Evolutionary conservation across 2,329 filamentous ascomycete genomes (phyloP).

Genomic region (Fusarium torreyae): DNA sequence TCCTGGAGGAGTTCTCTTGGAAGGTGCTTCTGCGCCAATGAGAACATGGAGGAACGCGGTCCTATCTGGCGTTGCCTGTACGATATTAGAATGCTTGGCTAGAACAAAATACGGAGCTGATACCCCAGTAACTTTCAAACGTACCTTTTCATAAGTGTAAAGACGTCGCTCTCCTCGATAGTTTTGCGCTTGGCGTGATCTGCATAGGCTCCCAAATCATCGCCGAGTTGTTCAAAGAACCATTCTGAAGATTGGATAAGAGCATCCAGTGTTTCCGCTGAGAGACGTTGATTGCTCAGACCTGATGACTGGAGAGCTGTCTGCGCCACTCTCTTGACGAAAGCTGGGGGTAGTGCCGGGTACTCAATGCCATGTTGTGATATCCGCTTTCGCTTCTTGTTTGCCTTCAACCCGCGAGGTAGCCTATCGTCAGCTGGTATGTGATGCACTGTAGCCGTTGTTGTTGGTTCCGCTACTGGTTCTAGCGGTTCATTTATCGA

Average conservation of each 20-base stretch:
- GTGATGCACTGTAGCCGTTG: conserved; percentile 11
- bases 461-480: conserved; percentile 25
- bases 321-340: conserved; percentile 81
- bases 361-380: conserved; percentile 83
- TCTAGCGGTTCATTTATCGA: conserved; percentile 42
- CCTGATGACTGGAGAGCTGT: conserved; percentile 79
- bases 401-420: conserved; percentile 39
- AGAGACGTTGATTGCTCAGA: conserved; percentile 77
- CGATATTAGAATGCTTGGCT: conserved; percentile 50
- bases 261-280: conserved; percentile 79
- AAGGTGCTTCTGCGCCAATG: conserved; percentile 85
- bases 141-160: conserved; percentile 87
- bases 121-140: conserved; percentile 52
- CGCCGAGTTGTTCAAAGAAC: conserved; percentile 91
- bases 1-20: conserved; percentile 88
- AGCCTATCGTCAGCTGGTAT: conserved; percentile 27
- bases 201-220: conserved; percentile 85
- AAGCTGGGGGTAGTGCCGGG: conserved; percentile 78
- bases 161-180: conserved; percentile 87
- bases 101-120: conserved; percentile 45
- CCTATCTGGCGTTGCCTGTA: conserved; percentile 83
- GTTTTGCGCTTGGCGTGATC: conserved; percentile 86
- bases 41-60: conserved; percentile 81
- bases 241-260: conserved; percentile 88
- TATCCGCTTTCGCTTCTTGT: conserved; percentile 60